Conservation (phyloP, 768 basidiomycete species). For the Amanita subjunquillea region DNA sequence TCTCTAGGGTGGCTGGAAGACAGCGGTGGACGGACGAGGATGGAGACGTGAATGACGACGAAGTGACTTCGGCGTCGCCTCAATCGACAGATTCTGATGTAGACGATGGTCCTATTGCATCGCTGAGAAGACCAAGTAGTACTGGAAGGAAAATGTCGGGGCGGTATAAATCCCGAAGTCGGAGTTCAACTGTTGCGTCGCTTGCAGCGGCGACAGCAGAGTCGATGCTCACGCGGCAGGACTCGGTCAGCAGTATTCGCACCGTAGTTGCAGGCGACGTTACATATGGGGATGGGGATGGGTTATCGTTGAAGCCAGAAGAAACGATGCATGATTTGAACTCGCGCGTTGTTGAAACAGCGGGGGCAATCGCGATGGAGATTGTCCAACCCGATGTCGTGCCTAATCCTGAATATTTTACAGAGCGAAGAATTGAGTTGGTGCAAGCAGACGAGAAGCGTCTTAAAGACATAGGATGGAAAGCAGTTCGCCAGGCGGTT, state of each 20-base stretch:
- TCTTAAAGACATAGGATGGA: constrained; percentile 47
- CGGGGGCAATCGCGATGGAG: constrained; percentile 11
- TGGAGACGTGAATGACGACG: constrained; percentile 35
- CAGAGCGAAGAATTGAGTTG: constrained; percentile 30
- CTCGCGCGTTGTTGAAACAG: constrained; percentile 22
- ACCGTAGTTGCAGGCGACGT: constrained; percentile 57
- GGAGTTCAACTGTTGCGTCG: constrained; percentile 61
- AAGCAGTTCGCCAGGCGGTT: constrained; percentile 40
- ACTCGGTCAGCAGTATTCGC: constrained; percentile 58
- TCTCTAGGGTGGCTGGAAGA: constrained; percentile 47
- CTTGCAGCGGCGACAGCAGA: constrained; percentile 27
- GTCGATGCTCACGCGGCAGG: constrained; percentile 23
- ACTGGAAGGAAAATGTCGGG: constrained; percentile 20
- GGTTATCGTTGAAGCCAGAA: constrained; percentile 13
- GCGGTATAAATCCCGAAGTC: constrained; percentile 36
- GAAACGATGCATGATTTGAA: constrained; percentile 18
- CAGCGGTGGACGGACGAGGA: constrained; percentile 43
- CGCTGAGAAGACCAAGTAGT: constrained; percentile 19
- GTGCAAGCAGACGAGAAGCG: constrained; percentile 39
- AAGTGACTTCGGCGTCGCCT: constrained; percentile 51
- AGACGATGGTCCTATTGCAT: constrained; percentile 25
- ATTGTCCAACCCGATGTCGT: constrained; percentile 5
- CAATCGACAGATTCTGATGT: constrained; percentile 58
- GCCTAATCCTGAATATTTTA: constrained; percentile 13
- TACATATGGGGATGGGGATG: constrained; percentile 23